phyloP scores from a whole-genome alignment of 768 basidiomycete species.

The Boletus rubroflammeus region DNA sequence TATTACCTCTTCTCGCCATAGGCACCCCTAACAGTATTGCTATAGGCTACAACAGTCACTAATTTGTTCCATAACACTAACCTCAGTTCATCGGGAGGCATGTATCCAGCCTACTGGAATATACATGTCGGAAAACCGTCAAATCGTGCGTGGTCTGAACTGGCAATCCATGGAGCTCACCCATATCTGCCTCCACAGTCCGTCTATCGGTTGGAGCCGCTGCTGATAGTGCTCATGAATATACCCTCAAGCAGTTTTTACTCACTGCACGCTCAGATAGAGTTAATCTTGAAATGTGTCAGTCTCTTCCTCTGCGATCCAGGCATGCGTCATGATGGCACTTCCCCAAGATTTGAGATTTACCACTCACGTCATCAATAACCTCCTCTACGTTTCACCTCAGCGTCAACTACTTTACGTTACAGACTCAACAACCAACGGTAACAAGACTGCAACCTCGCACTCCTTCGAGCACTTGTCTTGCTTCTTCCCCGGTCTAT shows the following conservation, averaged over 20 bases:
- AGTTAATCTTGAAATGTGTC: constrained; percentile 64
- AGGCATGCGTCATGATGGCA: constrained; percentile 3
- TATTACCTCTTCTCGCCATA: background rate
- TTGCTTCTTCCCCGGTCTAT: constrained; percentile 73
- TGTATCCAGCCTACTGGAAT: constrained; percentile 63
- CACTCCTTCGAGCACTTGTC: constrained; percentile 70
- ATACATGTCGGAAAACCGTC: constrained; percentile 42
- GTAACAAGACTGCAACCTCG: constrained; percentile 34
- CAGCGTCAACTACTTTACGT: constrained; percentile 65
- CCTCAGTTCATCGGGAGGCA: constrained; percentile 47
- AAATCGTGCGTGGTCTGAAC: constrained; percentile 40
- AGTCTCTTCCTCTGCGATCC: constrained; percentile 16
- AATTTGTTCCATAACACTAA: constrained; percentile 45
- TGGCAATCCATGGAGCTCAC: background rate
- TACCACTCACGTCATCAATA: constrained; percentile 58
- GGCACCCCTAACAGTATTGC: background rate
- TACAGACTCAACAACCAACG: constrained; percentile 43
- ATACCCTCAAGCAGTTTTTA: constrained; percentile 70
- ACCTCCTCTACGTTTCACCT: constrained; percentile 65
- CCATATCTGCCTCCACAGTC: constrained; percentile 17
- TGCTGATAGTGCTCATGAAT: constrained; percentile 76
- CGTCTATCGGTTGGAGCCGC: constrained; percentile 59
- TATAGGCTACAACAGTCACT: constrained; percentile 49
- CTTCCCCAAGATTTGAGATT: constrained; percentile 49
- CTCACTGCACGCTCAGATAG: constrained; percentile 62